Base-by-base conservation (phyloP, 257 asterid species). In the Lycium barbarum region DNA sequence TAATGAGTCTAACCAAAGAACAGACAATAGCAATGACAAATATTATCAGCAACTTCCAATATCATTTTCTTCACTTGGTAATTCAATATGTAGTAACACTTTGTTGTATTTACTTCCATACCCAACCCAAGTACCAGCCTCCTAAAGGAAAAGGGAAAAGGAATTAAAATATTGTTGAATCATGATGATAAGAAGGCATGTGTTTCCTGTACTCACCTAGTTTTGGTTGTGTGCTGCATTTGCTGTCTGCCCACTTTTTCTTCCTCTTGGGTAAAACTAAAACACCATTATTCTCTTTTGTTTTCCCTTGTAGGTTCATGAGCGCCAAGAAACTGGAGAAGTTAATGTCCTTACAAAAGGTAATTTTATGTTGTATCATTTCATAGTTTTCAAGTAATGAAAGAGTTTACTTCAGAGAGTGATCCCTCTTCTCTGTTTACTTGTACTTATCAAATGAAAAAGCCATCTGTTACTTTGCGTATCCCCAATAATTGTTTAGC, bases 311-410 rank as follows among this genome's bases (percentile, higher is more conserved):
- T 90, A 97, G 99, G 99, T 97, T 90, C 99, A 97, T 87, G 99
- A 95, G 89, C 97, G 90, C 79, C 61, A 91, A 88, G 96, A 92
- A 84, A 91, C 94, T 62, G 99, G 97, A 86, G 99, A 95, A 90
- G 99, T 97, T 85, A 94, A 97, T 86, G 92, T 97, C 88, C 96
- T 97, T 72, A 97, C 99, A 18, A 97, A 97, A 97, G 99, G 99
- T 93, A 53, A 7, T 26, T 76, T 53, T 26, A 26, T 51, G 63
- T 13, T 76, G 82, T 63, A 76, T 20, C 59, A 20, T 73, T 73
- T 73, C 36, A 73, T 73, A 73, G 7, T 73, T 73, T 73, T 73
- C 6, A 38, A 47, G 18, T 73, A 72, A 38, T 73, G 59, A 73
- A n/a, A 20, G 6, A 47, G 40, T 20, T 73, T 20, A 12, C 12